Percentiles rank a stretch among this genome's conserved stretches.
Conservation (phyloP, 192 early-diverging fungal species). For the Pilobolus umbonatus region DNA sequence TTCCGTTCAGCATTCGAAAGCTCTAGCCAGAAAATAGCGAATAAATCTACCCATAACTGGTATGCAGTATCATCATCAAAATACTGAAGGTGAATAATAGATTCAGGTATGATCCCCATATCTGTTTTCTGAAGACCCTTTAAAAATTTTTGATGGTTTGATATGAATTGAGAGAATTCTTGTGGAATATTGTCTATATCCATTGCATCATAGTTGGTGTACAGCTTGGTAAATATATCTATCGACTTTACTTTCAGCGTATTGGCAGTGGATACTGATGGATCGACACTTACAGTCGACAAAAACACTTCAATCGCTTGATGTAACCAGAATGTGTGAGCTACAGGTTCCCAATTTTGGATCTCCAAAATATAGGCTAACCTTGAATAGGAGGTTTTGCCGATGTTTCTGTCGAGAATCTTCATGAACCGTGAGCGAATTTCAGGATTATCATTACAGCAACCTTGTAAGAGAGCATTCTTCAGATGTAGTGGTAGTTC, state of each 20-base stretch:
- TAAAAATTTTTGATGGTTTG: slow-evolving; percentile 63
- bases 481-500: slow-evolving; percentile 93
- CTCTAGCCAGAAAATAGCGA: slow-evolving; percentile 77
- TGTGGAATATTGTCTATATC: slow-evolving; percentile 14
- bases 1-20: slow-evolving; percentile 77
- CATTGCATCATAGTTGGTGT: not conserved
- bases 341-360: slow-evolving; percentile 94
- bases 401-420: slow-evolving; percentile 78
- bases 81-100: slow-evolving; percentile 64
- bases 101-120: slow-evolving; percentile 41
- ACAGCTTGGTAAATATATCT: not conserved
- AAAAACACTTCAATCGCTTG: slow-evolving; percentile 87
- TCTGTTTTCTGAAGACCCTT: slow-evolving; percentile 43
- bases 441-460: slow-evolving; percentile 70
- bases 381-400: slow-evolving; percentile 56
- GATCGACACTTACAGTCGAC: slow-evolving; percentile 51
- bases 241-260: slow-evolving; percentile 45
- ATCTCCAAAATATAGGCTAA: slow-evolving; percentile 85
- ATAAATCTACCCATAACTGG: slow-evolving; percentile 80
- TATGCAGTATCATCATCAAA: slow-evolving; percentile 67
- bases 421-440: slow-evolving; percentile 78
- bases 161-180: slow-evolving; percentile 37
- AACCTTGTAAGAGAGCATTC: slow-evolving; percentile 90
- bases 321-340: slow-evolving; percentile 84
- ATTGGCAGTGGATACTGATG: slow-evolving; percentile 32